These are phyloP conservation scores for Picea glauca DNA, from an alignment of 75 land plant species.

Conservation along the genomic window DNA sequence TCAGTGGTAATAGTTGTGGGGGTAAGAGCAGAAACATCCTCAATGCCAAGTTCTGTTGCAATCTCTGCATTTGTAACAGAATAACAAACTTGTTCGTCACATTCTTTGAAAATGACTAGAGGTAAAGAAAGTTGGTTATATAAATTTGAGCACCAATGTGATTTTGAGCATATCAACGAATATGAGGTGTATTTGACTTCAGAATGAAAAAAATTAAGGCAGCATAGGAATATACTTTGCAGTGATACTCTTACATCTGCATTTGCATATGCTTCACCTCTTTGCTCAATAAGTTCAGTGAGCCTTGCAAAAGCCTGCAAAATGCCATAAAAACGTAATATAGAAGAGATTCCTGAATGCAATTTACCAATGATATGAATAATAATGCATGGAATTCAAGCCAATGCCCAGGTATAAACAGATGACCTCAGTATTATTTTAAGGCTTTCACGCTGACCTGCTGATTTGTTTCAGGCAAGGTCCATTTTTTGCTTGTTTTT, in stretches of 20 bases:
- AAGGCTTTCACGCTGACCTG: background rate
- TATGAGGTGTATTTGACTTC: background rate
- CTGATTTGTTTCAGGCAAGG: background rate
- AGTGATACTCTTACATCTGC: conserved; percentile 74
- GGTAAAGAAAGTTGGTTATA: background rate
- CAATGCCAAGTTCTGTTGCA: conserved; percentile 30
- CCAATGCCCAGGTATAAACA: background rate
- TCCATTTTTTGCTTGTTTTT: too few species aligned
- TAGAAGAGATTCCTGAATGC: background rate
- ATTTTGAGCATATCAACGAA: background rate
- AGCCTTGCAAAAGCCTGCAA: conserved; percentile 55
- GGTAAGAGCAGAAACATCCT: conserved; percentile 44
- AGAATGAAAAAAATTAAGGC: background rate
- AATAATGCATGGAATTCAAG: background rate
- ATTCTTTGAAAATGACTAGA: background rate
- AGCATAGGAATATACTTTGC: conserved; percentile 33
- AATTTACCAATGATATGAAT: background rate
- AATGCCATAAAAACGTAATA: background rate
- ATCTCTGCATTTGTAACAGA: conserved; percentile 37
- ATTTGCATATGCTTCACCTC: conserved; percentile 55
- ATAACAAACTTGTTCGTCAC: background rate
- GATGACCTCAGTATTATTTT: background rate
- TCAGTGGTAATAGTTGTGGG: conserved; percentile 70
- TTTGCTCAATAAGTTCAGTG: conserved; percentile 28
- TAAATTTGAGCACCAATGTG: background rate